A percentile compares a stretch with the other conserved stretches of the same genome.
Conservation (phyloP, 2,329 filamentous ascomycete species). For the Monilinia polystroma region DNA sequence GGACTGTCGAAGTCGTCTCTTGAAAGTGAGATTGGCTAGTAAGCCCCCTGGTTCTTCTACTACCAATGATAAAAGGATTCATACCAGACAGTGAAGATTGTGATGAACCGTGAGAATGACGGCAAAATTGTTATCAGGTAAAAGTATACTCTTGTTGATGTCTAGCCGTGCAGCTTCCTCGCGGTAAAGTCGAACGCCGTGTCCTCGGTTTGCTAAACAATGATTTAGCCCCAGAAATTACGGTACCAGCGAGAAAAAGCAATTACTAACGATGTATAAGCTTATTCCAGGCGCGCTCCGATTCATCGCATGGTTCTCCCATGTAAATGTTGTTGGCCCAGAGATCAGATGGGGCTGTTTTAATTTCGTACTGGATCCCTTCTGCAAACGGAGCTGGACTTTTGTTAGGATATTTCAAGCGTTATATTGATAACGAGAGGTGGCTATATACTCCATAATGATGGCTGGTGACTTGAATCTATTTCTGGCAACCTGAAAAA, state of each 20-base stretch:
- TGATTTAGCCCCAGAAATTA: background rate
- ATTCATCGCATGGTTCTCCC: conserved; percentile 20
- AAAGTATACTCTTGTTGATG: conserved; percentile 20
- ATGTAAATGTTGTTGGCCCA: conserved; percentile 13
- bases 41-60: background rate
- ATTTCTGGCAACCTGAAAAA: background rate
- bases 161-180: conserved; percentile 16
- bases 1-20: conserved; percentile 21
- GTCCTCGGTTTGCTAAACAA: conserved; percentile 3
- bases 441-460: conserved; percentile 10
- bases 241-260: background rate
- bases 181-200: conserved; percentile 16
- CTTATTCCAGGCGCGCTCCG: conserved; percentile 19
- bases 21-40: background rate
- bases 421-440: too few relatives aligned
- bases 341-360: conserved; percentile 6
- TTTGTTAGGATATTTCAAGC: background rate
- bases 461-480: background rate
- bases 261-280: conserved; percentile 18
- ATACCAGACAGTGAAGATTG: conserved; percentile 20
- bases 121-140: conserved; percentile 14
- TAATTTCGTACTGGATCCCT: conserved; percentile 2
- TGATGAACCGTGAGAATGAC: conserved; percentile 20
- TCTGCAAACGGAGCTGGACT: conserved; percentile 9
- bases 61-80: background rate